Evolutionary conservation across 2,329 filamentous ascomycete species (phyloP).

Genomic region (Exophiala mesophila): DNA sequence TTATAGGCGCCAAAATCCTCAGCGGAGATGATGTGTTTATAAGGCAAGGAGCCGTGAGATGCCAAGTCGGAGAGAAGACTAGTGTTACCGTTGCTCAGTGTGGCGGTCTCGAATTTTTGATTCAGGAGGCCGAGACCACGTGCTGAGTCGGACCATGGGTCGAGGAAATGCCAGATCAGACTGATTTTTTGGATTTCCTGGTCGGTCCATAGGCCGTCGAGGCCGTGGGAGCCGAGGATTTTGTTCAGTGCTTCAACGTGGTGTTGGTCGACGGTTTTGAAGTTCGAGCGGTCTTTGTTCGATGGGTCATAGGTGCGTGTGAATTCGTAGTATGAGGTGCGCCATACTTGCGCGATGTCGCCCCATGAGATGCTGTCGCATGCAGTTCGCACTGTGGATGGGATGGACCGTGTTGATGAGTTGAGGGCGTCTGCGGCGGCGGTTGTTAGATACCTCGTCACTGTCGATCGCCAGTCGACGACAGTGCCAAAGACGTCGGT

Average conservation of each 20-base stretch:
- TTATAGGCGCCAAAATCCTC: conserved; percentile 73
- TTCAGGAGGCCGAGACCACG: conserved; percentile 54
- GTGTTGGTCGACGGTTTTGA: conserved; percentile 69
- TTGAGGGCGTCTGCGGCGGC: conserved; percentile 48
- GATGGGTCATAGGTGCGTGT: conserved; percentile 41
- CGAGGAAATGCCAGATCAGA: conserved; percentile 66
- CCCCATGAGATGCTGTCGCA: conserved; percentile 58
- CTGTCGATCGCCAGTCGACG: conserved; percentile 69
- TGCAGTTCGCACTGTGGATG: conserved; percentile 43
- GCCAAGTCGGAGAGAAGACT: conserved; percentile 62
- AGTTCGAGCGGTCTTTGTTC: conserved; percentile 35
- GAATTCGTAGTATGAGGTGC: conserved; percentile 59
- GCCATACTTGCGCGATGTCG: conserved; percentile 66
- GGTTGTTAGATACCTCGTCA: conserved; percentile 55
- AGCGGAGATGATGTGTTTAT: conserved; percentile 58
- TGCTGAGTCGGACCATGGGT: conserved; percentile 62
- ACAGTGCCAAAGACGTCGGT: conserved; percentile 78
- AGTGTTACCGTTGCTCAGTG: conserved; percentile 70
- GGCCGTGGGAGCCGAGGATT: conserved; percentile 53
- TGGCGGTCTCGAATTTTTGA: conserved; percentile 55
- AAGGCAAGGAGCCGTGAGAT: conserved; percentile 55
- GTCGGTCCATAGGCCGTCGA: conserved; percentile 57
- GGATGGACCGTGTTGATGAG: conserved; percentile 40
- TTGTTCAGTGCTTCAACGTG: conserved; percentile 58
- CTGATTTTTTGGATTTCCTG: conserved; percentile 61